Percentiles rank a stretch among this genome's conserved stretches.
phyloP scores from a whole-genome alignment of 202 grass and related monocot species.

The Miscanthus sacchariflorus region DNA sequence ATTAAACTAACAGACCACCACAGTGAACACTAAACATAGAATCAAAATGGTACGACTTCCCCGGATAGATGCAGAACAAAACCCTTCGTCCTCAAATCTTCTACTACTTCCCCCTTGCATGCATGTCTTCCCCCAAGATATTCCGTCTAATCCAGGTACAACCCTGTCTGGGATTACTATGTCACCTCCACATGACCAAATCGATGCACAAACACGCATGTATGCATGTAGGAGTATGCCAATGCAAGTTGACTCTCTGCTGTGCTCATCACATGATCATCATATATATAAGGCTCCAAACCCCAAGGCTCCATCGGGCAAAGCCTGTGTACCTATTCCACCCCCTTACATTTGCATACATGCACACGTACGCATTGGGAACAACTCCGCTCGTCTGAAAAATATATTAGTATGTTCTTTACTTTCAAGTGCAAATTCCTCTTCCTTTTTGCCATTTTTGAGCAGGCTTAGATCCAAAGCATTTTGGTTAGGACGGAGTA shows the following conservation, averaged over 20 bases:
- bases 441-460: constrained; percentile 11
- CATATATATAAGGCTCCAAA: constrained; percentile 53
- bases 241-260: constrained; percentile 61
- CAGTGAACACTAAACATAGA: constrained; percentile 18
- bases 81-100: constrained; percentile 46
- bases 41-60: constrained; percentile 38
- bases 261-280: constrained; percentile 37
- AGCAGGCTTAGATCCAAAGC: neutral
- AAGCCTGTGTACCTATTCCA: constrained; percentile 15
- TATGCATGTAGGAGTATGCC: constrained; percentile 10
- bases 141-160: constrained; percentile 74
- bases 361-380: constrained; percentile 45
- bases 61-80: constrained; percentile 29
- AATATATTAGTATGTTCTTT: neutral
- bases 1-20: constrained; percentile 48
- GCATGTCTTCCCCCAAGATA: constrained; percentile 71
- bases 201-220: constrained; percentile 44
- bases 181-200: constrained; percentile 69
- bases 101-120: constrained; percentile 56
- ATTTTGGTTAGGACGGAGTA: neutral
- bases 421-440: neutral
- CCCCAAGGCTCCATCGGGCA: constrained; percentile 53
- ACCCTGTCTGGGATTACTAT: constrained; percentile 69
- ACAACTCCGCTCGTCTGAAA: constrained; percentile 34
- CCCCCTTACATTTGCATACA: neutral